A percentile compares a stretch with the other conserved stretches of the same genome.
Conservation (phyloP, 192 early-diverging fungal genomes). For the Coemansia sp. region DNA sequence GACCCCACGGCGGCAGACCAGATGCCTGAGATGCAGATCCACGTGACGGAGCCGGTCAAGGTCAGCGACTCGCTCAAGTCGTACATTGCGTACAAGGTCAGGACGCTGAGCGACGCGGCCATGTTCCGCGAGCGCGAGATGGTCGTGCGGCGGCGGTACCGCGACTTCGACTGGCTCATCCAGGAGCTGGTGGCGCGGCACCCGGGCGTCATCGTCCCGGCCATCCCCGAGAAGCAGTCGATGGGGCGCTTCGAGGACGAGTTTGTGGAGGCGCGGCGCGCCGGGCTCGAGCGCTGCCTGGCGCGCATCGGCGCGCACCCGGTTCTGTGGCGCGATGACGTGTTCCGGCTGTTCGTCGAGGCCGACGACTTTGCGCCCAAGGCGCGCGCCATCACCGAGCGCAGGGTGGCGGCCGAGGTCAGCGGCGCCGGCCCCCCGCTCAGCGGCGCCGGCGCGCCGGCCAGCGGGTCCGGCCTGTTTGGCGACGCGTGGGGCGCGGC, state of each 20-base stretch:
- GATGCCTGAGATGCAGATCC: constrained; percentile 61
- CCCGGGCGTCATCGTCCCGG: constrained; percentile 88
- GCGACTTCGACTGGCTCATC: constrained; percentile 93
- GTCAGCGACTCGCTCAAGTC: constrained; percentile 84
- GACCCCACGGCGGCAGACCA: constrained; percentile 39
- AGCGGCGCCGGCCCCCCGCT: constrained; percentile 35
- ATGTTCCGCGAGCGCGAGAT: constrained; percentile 75
- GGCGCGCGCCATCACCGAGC: constrained; percentile 41
- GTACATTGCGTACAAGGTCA: constrained; percentile 84
- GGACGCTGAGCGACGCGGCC: constrained; percentile 78
- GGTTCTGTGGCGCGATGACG: constrained; percentile 76
- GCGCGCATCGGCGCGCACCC: constrained; percentile 78
- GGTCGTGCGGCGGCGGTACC: constrained; percentile 81
- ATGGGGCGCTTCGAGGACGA: constrained; percentile 92
- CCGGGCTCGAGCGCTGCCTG: constrained; percentile 81
- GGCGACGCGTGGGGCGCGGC: constrained; percentile 66
- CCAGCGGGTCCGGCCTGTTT: constrained; percentile 63
- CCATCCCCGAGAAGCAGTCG: constrained; percentile 91
- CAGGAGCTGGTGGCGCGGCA: constrained; percentile 73
- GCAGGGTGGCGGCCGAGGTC: constrained; percentile 35
- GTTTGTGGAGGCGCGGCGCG: constrained; percentile 86
- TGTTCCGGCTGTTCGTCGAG: constrained; percentile 84
- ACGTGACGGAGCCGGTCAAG: constrained; percentile 85
- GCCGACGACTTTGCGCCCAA: constrained; percentile 78
- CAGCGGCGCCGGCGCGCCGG: constrained; percentile 7